Evolutionary conservation across 2,329 filamentous ascomycete species (phyloP), one percentile per base, ranked within the genome.

Genomic region (Pseudogymnoascus sp.): DNA sequence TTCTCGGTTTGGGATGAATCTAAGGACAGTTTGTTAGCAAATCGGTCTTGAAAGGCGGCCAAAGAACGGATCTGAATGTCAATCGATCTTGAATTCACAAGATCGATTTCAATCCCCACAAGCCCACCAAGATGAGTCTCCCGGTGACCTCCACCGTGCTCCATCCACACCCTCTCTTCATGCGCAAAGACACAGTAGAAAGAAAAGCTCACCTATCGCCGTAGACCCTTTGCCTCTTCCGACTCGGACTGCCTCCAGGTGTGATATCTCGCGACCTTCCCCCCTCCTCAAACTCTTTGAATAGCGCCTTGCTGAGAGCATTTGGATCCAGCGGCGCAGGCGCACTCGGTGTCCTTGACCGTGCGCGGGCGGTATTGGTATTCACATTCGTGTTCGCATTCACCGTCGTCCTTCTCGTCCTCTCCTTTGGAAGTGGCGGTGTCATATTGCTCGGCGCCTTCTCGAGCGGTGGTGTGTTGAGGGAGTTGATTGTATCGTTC

Each of bases 1-100:
- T 68, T 93, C 89, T 45, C 95, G 86, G 71, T 95, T 96, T 28
- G 95, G 95, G 69, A 99, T 98, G 75, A 99, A 99, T 71, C 95
- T 96, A 19, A 73, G 73, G 61, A 10, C 7, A 64, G 5, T n/a
- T 62, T 43, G 67, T 73, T 62, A 74, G 72, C 57, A 65, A 43
- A 25, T 14, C 11, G 21, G 4, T 62, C 19, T 60, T 23, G 23
- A 60, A 45, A 6, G 34, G 21, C 14, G 6, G 5, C 10, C 4
- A 23, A 28, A 43, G 2, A 61, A 23, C 60, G 11, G 60, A 45
- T 61, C 19, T 14, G 34, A 45, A 45, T 25, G 34, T 4, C 34
- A 19, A 3, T 21, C n/a, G 60, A 43, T 61, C 60, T n/a, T 36
- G 25, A 61, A 25, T 25, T 16, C 19, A 25, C 60, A 34, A 62